phyloP scores from a whole-genome alignment of 345 rosid genomes.

The Ceriops zippeliana region DNA sequence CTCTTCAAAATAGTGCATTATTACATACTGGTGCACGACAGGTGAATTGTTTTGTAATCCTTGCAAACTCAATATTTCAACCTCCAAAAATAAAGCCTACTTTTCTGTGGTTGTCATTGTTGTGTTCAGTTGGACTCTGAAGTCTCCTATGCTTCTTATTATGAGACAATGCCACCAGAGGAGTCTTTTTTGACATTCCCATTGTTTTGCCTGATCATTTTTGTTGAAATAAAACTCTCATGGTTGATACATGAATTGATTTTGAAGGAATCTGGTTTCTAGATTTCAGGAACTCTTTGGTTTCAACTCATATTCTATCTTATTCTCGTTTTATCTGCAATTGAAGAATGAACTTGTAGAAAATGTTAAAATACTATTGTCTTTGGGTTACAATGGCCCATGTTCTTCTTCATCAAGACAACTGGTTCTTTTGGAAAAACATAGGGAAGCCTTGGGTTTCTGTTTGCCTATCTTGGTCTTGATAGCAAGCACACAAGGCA shows the following conservation, averaged over 20 bases:
- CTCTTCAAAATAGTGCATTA: constrained; percentile 81
- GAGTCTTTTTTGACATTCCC: not conserved
- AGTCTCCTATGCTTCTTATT: not conserved
- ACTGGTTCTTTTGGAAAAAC: too few species aligned
- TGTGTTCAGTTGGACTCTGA: not conserved
- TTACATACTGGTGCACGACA: constrained; percentile 52
- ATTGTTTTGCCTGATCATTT: not conserved
- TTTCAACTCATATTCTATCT: not conserved
- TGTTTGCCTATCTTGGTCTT: too few species aligned
- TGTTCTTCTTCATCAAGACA: too few species aligned
- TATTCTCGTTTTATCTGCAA: not conserved
- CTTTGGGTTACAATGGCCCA: too few species aligned
- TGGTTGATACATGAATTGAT: not conserved
- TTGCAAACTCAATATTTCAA: not conserved
- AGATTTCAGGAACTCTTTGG: not conserved
- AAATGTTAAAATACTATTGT: not conserved
- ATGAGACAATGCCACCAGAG: not conserved
- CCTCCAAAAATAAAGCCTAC: not conserved
- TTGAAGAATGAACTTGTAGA: constrained; percentile 4
- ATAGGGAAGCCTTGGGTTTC: too few species aligned
- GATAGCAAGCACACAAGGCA: not conserved
- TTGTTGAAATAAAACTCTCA: not conserved
- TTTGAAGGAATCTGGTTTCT: not conserved
- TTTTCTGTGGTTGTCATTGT: not conserved
- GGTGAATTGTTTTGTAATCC: constrained; percentile 36